Evolutionary conservation across 2,329 filamentous ascomycete species (phyloP), one percentile per base, ranked within the genome.

Genomic region (Elsinoe australis): DNA sequence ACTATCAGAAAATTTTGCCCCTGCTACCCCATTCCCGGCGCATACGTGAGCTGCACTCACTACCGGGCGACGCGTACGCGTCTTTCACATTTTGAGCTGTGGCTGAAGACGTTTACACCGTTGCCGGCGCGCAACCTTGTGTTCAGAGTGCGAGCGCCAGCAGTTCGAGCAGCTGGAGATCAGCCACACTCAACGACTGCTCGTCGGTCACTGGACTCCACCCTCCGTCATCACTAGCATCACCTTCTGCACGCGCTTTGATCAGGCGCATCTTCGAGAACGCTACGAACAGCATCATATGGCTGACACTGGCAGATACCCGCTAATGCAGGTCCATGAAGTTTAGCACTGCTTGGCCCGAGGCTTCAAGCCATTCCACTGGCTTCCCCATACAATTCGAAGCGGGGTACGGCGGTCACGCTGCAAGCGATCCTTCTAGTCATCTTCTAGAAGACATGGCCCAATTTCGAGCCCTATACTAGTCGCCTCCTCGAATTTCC

Each of bases 241-340:
- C 24, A 29, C 14, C 39, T 15, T 29, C 17, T 8, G 15, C 39
- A 44, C 28, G 39, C 26, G 39, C 39, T 26, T 7, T 31, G 39
- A 26, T 44, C 39, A 44, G 39, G 39, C 39, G 36, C 36, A 14
- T 26, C 19, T 26, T 41, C 19, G 14, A 19, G 15, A 39, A 5
- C 12, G 28, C 15, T 22, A 18, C 5, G n/a, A 19, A 39, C 35
- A n/a, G 8, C 21, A n/a, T 41, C 36, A 41, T 41, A 15, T 26
- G 7, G 36, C 36, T 41, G 36, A 41, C 22, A 17, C 36, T 41
- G 36, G 36, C 36, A 28, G 12, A 26, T 28, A 24, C 36, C 28
- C 36, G 36, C 36, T 32, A 44, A 44, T 44, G 39, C 39, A 44
- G 39, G 39, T 44, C n/a, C 38, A 42, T 10, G 17, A 42, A 42